Evolutionary conservation across 2,329 filamentous ascomycete genomes (phyloP), one percentile per base, ranked within the genome.

Genomic region (Thelonectria discophora): DNA sequence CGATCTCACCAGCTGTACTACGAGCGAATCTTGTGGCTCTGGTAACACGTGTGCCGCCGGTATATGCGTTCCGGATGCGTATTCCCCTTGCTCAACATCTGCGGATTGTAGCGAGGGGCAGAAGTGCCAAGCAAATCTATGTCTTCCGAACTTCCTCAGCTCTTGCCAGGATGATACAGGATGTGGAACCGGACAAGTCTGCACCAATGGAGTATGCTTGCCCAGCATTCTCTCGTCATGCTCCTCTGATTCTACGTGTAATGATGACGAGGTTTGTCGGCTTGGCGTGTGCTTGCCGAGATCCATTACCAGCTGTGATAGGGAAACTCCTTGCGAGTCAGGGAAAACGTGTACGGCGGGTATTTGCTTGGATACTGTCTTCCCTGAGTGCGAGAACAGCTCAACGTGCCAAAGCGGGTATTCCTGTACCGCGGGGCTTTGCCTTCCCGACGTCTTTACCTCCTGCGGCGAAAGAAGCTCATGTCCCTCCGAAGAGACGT

Each of bases 1-100:
- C 21, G 52, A 51, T 13, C 58, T 60, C 11, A 17, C 17, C 10
- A 21, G 46, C 8, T 60, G 58, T 5, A 32, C 52, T 18, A 24
- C 20, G 9, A 40, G 42, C 3, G 13, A 46, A 11, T 12, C 39
- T 6, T 60, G 58, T 15, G n/a, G 52, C 9, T 20, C 34, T 8
- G 40, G 32, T 15, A 39, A 60, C 21, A 60, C 58, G 11, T 60
- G 58, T 5, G 30, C 58, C 2, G 58, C 46, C 9, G 58, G 58
- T 3, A 12, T 60, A 3, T 60, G 58, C 12, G 47, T 60, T 11
- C 52, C 58, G 10, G 53, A 51, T 11, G 52, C 21, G 10, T 56
- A 51, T 34, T 43, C 11, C 3, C 12, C 32, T 15, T 60, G 58
- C 17, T 24, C 46, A n/a, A 21, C 58, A 1, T 8, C 46, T 17